Evolutionary conservation across 352 stramenopile genomes (phyloP), one percentile per base, ranked within the genome.

Genomic region (Thalassiosira mediterranea): DNA sequence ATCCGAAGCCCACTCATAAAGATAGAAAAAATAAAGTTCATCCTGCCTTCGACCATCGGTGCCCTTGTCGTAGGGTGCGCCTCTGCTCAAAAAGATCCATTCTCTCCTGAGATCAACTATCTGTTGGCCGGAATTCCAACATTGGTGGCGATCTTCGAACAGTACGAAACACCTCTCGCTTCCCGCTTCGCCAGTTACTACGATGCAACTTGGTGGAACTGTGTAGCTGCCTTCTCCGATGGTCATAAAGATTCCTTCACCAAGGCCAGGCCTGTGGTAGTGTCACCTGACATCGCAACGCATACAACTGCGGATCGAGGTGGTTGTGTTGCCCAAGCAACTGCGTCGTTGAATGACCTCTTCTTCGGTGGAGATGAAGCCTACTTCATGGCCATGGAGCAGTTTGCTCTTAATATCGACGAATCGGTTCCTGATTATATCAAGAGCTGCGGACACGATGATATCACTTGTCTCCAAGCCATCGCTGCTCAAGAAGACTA

Each of bases 121-220:
- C n/a, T n/a, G n/a, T n/a, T n/a, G n/a, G n/a, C n/a, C n/a, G n/a
- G n/a, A n/a, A n/a, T n/a, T n/a, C n/a, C n/a, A n/a, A n/a, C n/a
- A n/a, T n/a, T n/a, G n/a, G n/a, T n/a, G n/a, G n/a, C n/a, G n/a
- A n/a, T n/a, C 34, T 40, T 69, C 3, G 59, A 21, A 8, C 3
- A n/a, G 19, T 69, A 64, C 29, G 59, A 69, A 28, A 69, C 59
- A 13, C 59, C 59, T 26, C 26, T 69, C 4, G 44, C 59, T 15
- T 8, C 63, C 11, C 37, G 59, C 8, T 69, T 69, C 59, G 63
- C 59, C 17, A 26, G 17, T 15, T 32, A 37, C 42, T 26, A 42
- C 38, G 31, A 21, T 23, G 44, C 59, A 15, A 63, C 63, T 32
- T 26, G 17, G 7, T 69, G 59, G 59, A 69, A 69, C 28, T 69